Evolutionary conservation across 2,329 filamentous ascomycete genomes (phyloP), one percentile per base, ranked within the genome.

Genomic region (Kalaharituber pfeilii): DNA sequence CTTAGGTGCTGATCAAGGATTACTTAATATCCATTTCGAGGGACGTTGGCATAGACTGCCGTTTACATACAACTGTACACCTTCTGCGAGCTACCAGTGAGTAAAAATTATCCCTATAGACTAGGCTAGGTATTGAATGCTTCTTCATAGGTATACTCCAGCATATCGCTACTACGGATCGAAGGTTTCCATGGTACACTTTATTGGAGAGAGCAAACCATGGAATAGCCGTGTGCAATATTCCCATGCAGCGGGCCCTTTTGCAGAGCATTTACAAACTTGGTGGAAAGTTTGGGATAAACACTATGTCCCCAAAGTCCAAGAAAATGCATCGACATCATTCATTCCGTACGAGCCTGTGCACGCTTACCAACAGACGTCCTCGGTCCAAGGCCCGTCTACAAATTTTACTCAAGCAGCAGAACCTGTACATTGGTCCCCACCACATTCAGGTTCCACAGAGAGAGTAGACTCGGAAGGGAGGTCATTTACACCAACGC

Each of bases 31-130:
- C 75, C 84, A 96, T 70, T 98, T 91, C 70, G 77, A 47, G 42
- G 82, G 69, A 73, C 78, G 77, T 57, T 94, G 82, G 77, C 81
- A 95, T 69, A 81, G 88, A 61, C 70, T 98, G 65, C 88, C 85
- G 69, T 98, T 98, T 70, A 82, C 81, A 51, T 98, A 96, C 73
- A 98, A 98, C 68, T 91, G 91, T 68, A 98, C 91, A 0, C 91
- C 91, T 1, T 95, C 86, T 59, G 88, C 84, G 24, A 87, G 94
- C 67, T 98, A 98, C 71, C 91, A 98, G 70, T 63, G 50, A 54
- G 60, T 59, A 49, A 26, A 51, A 20, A 29, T 30, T 47, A 50
- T 25, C 50, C 9, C 3, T 20, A 27, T 45, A 24, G 13, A 51
- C 20, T n/a, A 3, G 22, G 26, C 6, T 28, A 29, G 36, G 22